Base-by-base conservation (phyloP, 1,284 basidiomycete genomes). In the Cryptococcus sp. region DNA sequence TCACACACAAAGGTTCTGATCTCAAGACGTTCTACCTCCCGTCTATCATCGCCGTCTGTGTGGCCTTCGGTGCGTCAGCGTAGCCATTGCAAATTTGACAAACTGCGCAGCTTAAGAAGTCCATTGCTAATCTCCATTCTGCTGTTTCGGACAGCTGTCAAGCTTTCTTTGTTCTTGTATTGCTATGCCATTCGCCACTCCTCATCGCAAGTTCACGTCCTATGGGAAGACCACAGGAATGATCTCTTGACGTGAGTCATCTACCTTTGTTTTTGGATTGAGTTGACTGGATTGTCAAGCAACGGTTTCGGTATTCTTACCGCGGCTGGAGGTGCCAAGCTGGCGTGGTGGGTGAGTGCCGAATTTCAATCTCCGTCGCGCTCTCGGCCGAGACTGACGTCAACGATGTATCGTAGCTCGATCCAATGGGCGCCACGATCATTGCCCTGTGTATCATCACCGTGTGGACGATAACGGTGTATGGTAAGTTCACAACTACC, bases 201-300 rank as follows among this genome's bases (percentile, higher is more conserved):
- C 62, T 92, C 89, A 8, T 92, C 89, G 66, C 95, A 99, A 76
- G 93, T 99, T 1, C 85, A 87, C 55, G 87, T 97, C 5, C 84
- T 98, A 23, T 98, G 92, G 90, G 91, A 96, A 75, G 94, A 97
- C 72, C 94, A 97, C 69, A 82, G 91, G 61, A 95, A 95, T 68
- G 93, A 95, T 70, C 75, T 94, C 25, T 91, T 87, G 76, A 86
- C 92, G 76, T 93, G 59, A 66, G 73, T 62, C 3, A n/a, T 45
- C 5, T 45, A 13, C 13, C n/a, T 22, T 16, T 38, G 35, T 8
- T 45, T 16, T 15, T 19, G n/a, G 20, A n/a, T 10, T 4, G 4
- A 19, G 55, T 53, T 67, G 51, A 64, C 55, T 10, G 13, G 30
- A 41, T 89, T 90, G 63, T 88, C 87, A 87, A 71, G 61, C 57